Percentiles rank a stretch among this genome's conserved stretches.
Evolutionary conservation across 129 eudicot species (phyloP).

Genomic region (Chrysanthemum seticuspe): DNA sequence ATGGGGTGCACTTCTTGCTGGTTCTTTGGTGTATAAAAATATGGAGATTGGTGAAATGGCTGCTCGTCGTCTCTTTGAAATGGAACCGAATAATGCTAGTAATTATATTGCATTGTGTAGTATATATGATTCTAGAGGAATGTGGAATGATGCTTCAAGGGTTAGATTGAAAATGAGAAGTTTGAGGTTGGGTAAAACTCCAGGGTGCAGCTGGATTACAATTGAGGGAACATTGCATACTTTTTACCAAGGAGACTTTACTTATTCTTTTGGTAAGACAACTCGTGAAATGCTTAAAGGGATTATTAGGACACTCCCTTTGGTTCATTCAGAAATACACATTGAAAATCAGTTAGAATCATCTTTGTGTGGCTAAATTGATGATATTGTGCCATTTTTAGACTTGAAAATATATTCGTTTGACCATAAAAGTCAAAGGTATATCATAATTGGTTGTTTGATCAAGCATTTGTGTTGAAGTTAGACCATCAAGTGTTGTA

Average conservation of each 20-base stretch:
- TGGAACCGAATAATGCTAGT: slow-evolving; percentile 45
- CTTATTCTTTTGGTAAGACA: slow-evolving; percentile 2
- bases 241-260: slow-evolving; percentile 38
- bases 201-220: slow-evolving; percentile 44
- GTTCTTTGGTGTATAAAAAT: slow-evolving; percentile 39
- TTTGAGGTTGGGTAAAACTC: slow-evolving; percentile 39
- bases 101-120: slow-evolving; percentile 45
- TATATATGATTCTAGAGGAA: slow-evolving; percentile 46
- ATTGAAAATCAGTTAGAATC: background rate
- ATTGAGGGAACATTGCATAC: slow-evolving; percentile 29
- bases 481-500: too few relatives aligned
- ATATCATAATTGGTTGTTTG: too few relatives aligned
- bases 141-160: slow-evolving; percentile 38
- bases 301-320: slow-evolving; percentile 16
- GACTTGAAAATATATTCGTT: background rate
- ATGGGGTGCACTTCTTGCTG: slow-evolving; percentile 54
- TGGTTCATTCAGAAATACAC: slow-evolving; percentile 18
- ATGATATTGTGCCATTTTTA: background rate
- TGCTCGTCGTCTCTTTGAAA: slow-evolving; percentile 31
- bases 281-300: slow-evolving; percentile 26
- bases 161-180: slow-evolving; percentile 35
- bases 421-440: background rate
- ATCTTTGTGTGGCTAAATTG: slow-evolving; percentile 2
- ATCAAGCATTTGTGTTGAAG: too few relatives aligned
- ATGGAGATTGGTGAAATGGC: slow-evolving; percentile 46